Evolutionary conservation across 768 basidiomycete species (phyloP).

Genomic region (Mrakia frigida): DNA sequence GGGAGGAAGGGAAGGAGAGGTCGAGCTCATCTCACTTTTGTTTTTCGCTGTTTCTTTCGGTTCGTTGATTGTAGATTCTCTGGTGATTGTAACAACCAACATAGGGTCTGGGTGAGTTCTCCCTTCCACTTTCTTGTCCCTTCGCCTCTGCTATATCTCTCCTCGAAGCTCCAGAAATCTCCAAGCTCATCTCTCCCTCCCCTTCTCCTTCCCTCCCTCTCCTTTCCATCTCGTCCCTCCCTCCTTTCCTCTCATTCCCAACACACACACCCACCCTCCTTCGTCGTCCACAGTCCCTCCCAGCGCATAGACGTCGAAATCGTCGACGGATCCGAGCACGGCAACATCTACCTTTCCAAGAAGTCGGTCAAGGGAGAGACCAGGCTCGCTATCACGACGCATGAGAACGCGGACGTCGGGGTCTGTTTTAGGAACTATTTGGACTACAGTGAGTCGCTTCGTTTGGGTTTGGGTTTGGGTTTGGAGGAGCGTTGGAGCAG

Average conservation of each 20-base stretch:
- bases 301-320: conserved; percentile 94
- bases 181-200: background rate
- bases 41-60: background rate
- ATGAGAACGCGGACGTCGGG: conserved; percentile 87
- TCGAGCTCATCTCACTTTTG: background rate
- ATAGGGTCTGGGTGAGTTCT: conserved; percentile 53
- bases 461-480: too few relatives aligned
- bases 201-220: conserved; percentile 20
- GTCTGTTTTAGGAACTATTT: conserved; percentile 86
- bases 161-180: background rate
- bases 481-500: conserved; percentile 6
- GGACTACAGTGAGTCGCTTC: conserved; percentile 58
- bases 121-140: background rate
- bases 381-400: conserved; percentile 86
- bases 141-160: background rate
- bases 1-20: background rate
- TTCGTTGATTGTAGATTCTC: conserved; percentile 49
- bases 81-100: conserved; percentile 95
- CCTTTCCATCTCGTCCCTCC: conserved; percentile 18
- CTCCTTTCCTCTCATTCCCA: conserved; percentile 9
- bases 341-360: conserved; percentile 88
- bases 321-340: conserved; percentile 73
- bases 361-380: conserved; percentile 82
- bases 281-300: conserved; percentile 41
- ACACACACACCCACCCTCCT: background rate